Percentiles rank a stretch among this genome's conserved stretches.
phyloP scores from a whole-genome alignment of 176 grass and related monocot species.

The Ensete ventricosum region DNA sequence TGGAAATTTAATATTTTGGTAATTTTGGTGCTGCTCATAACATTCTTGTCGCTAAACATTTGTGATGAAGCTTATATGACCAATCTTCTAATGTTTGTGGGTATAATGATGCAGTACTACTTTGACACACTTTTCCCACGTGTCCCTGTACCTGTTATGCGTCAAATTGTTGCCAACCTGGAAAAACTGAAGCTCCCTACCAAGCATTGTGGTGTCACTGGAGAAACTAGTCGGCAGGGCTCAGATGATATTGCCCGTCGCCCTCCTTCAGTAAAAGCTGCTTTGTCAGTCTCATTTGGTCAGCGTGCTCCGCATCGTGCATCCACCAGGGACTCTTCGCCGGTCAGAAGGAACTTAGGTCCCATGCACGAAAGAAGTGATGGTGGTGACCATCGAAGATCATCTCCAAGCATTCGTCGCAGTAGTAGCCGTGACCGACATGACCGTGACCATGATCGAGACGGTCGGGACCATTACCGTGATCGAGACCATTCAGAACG shows the following conservation, averaged over 20 bases:
- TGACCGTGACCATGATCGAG: slow-evolving; percentile 28
- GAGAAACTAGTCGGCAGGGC: slow-evolving; percentile 78
- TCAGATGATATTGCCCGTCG: slow-evolving; percentile 79
- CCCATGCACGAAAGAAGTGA: slow-evolving; percentile 9
- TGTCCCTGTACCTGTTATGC: slow-evolving; percentile 62
- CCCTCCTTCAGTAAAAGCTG: slow-evolving; percentile 92
- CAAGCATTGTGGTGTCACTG: slow-evolving; percentile 70
- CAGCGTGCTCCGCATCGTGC: slow-evolving; percentile 94
- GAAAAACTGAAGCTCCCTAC: slow-evolving; percentile 85
- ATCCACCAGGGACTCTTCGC: slow-evolving; percentile 87
- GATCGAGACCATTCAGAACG: too few species aligned
- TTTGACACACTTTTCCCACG: slow-evolving; percentile 88
- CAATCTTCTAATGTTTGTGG: not conserved
- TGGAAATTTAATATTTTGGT: too few species aligned
- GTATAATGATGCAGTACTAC: slow-evolving; percentile 63
- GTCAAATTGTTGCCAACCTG: slow-evolving; percentile 61
- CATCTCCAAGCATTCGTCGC: slow-evolving; percentile 24
- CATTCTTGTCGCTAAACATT: too few species aligned
- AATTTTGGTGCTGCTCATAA: too few species aligned
- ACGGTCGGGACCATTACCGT: too few species aligned
- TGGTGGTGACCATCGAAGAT: slow-evolving; percentile 35
- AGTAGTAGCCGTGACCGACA: slow-evolving; percentile 33
- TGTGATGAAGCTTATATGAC: not conserved
- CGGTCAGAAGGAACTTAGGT: slow-evolving; percentile 55
- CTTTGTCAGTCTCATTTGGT: slow-evolving; percentile 89